Conservation (phyloP, 164 flowering plant genomes). For the Umbellularia californica region DNA sequence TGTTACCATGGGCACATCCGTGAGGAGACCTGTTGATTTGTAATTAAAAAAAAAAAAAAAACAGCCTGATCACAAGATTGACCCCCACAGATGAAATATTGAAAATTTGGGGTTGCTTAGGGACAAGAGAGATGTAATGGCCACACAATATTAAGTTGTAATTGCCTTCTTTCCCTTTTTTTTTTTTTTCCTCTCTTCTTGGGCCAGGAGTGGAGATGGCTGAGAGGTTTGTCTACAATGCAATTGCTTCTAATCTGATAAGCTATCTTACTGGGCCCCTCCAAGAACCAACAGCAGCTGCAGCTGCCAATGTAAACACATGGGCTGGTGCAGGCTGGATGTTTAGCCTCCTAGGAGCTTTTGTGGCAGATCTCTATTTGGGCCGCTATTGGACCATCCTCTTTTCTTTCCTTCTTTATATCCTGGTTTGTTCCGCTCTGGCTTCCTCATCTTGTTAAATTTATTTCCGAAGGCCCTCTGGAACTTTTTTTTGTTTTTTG, state of each 20-base stretch:
- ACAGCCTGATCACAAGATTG: too few species aligned
- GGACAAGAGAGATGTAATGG: too few species aligned
- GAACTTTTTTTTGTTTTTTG: too few species aligned
- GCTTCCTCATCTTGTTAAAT: background rate
- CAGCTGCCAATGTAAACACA: conserved; percentile 30
- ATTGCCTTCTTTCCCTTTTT: too few species aligned
- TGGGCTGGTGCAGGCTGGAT: conserved; percentile 31
- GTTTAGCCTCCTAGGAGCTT: conserved; percentile 28
- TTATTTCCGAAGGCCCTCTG: too few species aligned
- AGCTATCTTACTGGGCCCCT: conserved; percentile 47
- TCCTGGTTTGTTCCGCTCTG: conserved; percentile 1
- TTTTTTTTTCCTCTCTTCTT: too few species aligned
- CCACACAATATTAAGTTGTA: too few species aligned
- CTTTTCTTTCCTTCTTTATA: conserved; percentile 9
- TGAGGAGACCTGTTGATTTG: too few species aligned
- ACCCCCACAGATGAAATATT: too few species aligned
- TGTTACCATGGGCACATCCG: too few species aligned
- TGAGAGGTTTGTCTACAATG: conserved; percentile 55
- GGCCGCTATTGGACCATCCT: conserved; percentile 15
- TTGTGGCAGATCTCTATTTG: conserved; percentile 13
- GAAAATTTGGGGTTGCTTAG: too few species aligned
- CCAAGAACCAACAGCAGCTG: conserved; percentile 30
- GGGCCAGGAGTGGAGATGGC: conserved; percentile 40
- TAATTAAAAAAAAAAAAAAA: too few species aligned
- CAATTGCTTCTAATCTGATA: conserved; percentile 42